Percentiles rank a stretch among this genome's conserved stretches.
These are phyloP conservation scores for Chaetoceros muelleri DNA, from an alignment of 108 stramenopile species.

Conservation along the genomic window DNA sequence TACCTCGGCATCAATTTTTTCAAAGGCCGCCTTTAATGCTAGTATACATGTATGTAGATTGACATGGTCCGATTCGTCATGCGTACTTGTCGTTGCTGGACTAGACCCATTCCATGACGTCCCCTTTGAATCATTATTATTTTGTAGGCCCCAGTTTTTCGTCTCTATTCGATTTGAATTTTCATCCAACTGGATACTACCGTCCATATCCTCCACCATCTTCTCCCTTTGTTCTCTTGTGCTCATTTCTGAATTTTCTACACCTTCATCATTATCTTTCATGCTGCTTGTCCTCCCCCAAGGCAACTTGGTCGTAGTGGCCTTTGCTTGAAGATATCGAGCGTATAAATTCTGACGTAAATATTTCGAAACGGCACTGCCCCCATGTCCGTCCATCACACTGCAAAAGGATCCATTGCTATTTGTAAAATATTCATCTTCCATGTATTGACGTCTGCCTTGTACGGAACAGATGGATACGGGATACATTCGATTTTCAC, in stretches of 20 bases:
- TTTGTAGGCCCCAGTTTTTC: background rate
- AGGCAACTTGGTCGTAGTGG: background rate
- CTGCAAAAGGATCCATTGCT: conserved; percentile 51
- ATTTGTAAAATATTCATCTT: conserved; percentile 62
- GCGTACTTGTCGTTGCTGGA: conserved; percentile 3
- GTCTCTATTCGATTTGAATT: conserved; percentile 1
- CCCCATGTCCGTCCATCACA: conserved; percentile 97
- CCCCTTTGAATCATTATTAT: background rate
- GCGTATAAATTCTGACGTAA: conserved; percentile 71
- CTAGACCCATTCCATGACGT: background rate
- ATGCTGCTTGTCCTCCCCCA: too few relatives aligned
- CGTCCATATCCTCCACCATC: background rate
- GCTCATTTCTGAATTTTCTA: too few relatives aligned
- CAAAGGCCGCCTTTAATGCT: conserved; percentile 39
- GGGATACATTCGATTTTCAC: conserved; percentile 7
- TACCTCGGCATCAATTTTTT: conserved; percentile 58
- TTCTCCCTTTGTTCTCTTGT: background rate
- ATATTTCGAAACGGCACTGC: conserved; percentile 68
- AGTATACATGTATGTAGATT: conserved; percentile 4
- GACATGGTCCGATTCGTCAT: conserved; percentile 17
- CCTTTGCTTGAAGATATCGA: conserved; percentile 32
- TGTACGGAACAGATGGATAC: conserved; percentile 28
- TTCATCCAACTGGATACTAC: background rate
- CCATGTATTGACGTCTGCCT: conserved; percentile 66
- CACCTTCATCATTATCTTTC: too few relatives aligned